Evolutionary conservation across 2,329 filamentous ascomycete genomes (phyloP).

Genomic region (Colletotrichum musae): DNA sequence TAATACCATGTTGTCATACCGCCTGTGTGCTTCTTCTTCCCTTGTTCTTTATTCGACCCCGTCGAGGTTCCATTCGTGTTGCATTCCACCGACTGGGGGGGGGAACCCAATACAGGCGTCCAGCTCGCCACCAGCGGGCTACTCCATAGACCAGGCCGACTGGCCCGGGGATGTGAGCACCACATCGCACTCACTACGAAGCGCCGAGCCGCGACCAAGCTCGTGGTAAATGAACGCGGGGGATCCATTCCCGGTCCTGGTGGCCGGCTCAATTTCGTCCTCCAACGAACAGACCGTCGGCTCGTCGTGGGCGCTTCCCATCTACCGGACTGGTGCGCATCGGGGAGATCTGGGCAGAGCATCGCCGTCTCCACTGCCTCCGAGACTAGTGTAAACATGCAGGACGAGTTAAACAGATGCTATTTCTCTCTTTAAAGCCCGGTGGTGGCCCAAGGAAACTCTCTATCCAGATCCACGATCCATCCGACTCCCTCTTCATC

Average conservation of each 20-base stretch:
- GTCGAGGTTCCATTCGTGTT: conserved; percentile 27
- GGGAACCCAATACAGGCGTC: conserved; percentile 1
- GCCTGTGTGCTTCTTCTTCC: not conserved
- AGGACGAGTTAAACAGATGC: not conserved
- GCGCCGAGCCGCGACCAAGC: conserved; percentile 24
- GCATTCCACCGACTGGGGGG: conserved; percentile 23
- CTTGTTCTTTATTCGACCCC: not conserved
- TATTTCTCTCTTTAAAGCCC: not conserved
- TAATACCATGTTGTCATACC: too few species aligned
- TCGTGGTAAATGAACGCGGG: conserved; percentile 34
- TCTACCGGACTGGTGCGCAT: conserved; percentile 34
- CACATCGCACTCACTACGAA: not conserved
- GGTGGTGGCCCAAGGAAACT: not conserved
- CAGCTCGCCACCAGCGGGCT: not conserved
- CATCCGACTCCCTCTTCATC: not conserved
- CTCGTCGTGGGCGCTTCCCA: conserved; percentile 1
- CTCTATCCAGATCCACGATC: not conserved
- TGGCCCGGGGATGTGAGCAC: not conserved
- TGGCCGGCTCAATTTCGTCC: conserved; percentile 34
- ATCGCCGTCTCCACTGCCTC: not conserved
- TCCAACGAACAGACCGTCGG: conserved; percentile 27
- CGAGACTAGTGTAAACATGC: conserved; percentile 19
- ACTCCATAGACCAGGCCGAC: not conserved
- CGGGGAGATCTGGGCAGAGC: not conserved
- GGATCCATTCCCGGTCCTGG: conserved; percentile 23